Evolutionary conservation across 805 yeast genomes (phyloP).

Genomic region (Isabelozyma pseudorhagii): DNA sequence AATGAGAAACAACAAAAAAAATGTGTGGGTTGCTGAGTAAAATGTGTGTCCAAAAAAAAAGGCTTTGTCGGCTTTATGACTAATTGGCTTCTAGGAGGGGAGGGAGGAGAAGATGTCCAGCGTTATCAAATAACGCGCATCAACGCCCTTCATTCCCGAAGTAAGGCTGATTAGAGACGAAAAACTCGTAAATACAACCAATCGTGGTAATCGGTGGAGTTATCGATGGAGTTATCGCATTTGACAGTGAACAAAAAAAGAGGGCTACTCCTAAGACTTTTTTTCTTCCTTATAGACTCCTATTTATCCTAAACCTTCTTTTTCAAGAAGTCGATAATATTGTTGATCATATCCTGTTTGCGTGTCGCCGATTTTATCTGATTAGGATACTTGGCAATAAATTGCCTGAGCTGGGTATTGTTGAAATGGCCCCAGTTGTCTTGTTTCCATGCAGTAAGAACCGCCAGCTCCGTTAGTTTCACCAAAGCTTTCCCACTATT

Average conservation of each 20-base stretch:
- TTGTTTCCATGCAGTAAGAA: constrained; percentile 41
- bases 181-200: too few relatives aligned
- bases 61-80: too few relatives aligned
- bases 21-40: too few relatives aligned
- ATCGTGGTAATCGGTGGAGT: background rate
- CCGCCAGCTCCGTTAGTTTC: constrained; percentile 32
- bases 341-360: constrained; percentile 43
- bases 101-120: too few relatives aligned
- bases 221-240: background rate
- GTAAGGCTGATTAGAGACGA: too few relatives aligned
- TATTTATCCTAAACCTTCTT: background rate
- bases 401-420: constrained; percentile 42
- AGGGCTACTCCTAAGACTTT: too few relatives aligned
- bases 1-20: too few relatives aligned
- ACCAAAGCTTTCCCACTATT: background rate
- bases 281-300: background rate
- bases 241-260: too few relatives aligned
- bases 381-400: constrained; percentile 30
- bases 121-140: too few relatives aligned
- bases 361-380: constrained; percentile 32
- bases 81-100: too few relatives aligned
- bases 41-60: too few relatives aligned
- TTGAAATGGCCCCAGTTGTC: constrained; percentile 32
- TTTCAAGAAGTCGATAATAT: constrained; percentile 32
- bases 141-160: too few relatives aligned